Conservation (phyloP, 1,139 yeast species). For the Nakaseomyces uthaithaninus region DNA sequence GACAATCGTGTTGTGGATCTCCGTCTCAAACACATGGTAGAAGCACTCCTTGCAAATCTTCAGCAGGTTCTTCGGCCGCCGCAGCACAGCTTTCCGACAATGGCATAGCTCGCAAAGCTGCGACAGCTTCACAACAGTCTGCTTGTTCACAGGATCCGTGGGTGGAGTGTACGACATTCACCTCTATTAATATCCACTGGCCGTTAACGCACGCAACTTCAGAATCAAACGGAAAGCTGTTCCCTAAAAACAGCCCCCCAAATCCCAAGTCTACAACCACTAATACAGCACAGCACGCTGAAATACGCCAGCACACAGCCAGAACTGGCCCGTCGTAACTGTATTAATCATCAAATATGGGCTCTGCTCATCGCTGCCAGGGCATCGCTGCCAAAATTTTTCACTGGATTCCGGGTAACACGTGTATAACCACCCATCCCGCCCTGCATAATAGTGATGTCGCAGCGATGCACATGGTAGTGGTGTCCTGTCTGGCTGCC, state of each 20-base stretch:
- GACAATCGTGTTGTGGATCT: slow-evolving; percentile 82
- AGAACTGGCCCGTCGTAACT: too few species aligned
- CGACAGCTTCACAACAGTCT: slow-evolving; percentile 35
- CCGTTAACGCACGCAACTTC: too few species aligned
- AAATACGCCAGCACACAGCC: too few species aligned
- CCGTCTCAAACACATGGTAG: slow-evolving; percentile 85
- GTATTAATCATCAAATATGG: background rate
- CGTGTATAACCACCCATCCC: too few species aligned
- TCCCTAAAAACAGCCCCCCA: too few species aligned
- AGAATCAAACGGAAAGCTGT: too few species aligned
- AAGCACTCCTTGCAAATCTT: slow-evolving; percentile 91
- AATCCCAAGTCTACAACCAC: too few species aligned
- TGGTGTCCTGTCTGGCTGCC: too few species aligned
- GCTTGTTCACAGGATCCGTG: slow-evolving; percentile 29
- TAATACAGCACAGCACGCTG: background rate
- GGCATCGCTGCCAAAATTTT: slow-evolving; percentile 3
- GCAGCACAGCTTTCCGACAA: slow-evolving; percentile 74
- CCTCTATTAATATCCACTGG: background rate
- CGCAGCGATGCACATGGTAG: too few species aligned
- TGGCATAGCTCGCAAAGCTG: slow-evolving; percentile 80
- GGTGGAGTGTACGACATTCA: slow-evolving; percentile 28
- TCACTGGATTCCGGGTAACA: slow-evolving; percentile 3
- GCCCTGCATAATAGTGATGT: too few species aligned
- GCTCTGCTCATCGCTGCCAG: background rate
- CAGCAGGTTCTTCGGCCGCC: slow-evolving; percentile 85